Conservation (phyloP, 352 stramenopile species). For the Globisporangium irregulare region DNA sequence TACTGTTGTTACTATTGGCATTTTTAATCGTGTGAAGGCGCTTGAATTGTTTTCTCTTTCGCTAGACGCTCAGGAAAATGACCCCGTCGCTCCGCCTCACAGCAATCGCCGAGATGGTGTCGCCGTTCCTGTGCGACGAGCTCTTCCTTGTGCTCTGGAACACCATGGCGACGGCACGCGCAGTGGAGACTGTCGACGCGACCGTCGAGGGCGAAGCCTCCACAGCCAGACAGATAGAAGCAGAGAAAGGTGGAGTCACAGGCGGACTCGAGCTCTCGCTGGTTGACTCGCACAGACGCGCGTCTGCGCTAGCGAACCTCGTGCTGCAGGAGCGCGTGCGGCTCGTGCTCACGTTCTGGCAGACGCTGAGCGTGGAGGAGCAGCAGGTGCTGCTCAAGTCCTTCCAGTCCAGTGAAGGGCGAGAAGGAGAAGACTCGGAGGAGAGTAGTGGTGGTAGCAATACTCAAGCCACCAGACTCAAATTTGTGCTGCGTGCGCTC, state of each 20-base stretch:
- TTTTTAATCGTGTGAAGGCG: background rate
- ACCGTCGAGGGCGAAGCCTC: constrained; percentile 1
- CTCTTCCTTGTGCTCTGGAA: constrained; percentile 68
- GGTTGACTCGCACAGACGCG: constrained; percentile 34
- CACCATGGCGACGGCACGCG: constrained; percentile 35
- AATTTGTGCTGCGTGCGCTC: constrained; percentile 42
- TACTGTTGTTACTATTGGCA: background rate
- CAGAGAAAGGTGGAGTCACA: background rate
- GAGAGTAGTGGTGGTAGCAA: background rate
- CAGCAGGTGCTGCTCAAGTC: constrained; percentile 33
- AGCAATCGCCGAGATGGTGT: constrained; percentile 40
- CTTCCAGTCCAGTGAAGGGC: constrained; percentile 18
- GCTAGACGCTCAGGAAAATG: constrained; percentile 31
- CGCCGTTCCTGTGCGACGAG: constrained; percentile 51
- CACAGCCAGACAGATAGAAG: background rate
- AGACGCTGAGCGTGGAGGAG: constrained; percentile 54
- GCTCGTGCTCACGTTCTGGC: constrained; percentile 46
- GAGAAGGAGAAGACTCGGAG: background rate
- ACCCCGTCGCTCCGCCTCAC: constrained; percentile 26
- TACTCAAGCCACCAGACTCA: constrained; percentile 23
- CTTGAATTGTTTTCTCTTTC: background rate
- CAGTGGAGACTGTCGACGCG: constrained; percentile 17
- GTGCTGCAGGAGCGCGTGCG: constrained; percentile 65
- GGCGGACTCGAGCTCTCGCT: constrained; percentile 9
- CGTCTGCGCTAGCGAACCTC: constrained; percentile 36